Percentiles rank a stretch among this genome's conserved stretches.
These are phyloP conservation scores for Boletus reticuloceps DNA, from an alignment of 768 basidiomycete genomes.

Conservation along the genomic window DNA sequence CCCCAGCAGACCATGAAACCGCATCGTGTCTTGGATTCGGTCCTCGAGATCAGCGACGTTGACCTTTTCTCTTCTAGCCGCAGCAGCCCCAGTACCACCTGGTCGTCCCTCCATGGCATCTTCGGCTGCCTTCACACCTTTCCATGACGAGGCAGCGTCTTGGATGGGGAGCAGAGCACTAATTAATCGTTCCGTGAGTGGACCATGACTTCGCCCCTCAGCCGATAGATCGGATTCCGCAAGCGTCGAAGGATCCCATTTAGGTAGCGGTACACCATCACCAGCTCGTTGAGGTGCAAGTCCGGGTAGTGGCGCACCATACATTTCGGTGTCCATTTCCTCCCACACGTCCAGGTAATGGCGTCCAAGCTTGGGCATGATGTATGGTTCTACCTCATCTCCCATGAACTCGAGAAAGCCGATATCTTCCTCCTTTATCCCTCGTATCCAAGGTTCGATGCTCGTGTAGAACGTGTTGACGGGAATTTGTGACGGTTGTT, in stretches of 20 bases:
- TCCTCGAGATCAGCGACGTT: conserved; percentile 80
- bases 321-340: conserved; percentile 72
- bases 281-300: conserved; percentile 38
- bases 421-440: conserved; percentile 91
- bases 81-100: conserved; percentile 76
- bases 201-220: conserved; percentile 83
- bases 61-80: conserved; percentile 68
- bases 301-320: conserved; percentile 41
- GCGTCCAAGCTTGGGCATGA: conserved; percentile 79
- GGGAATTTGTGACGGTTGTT: conserved; percentile 66
- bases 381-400: conserved; percentile 86
- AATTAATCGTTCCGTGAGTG: conserved; percentile 81
- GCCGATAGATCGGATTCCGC: conserved; percentile 63
- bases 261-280: conserved; percentile 45
- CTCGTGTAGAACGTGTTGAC: conserved; percentile 82
- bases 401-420: conserved; percentile 88
- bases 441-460: conserved; percentile 87
- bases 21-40: conserved; percentile 71
- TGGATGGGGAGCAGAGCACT: conserved; percentile 71
- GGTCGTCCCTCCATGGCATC: conserved; percentile 84
- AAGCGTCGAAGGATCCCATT: conserved; percentile 83
- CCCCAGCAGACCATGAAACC: conserved; percentile 69
- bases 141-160: conserved; percentile 58
- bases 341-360: conserved; percentile 95
- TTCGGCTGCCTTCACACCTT: conserved; percentile 79